phyloP scores from a whole-genome alignment of 139 green algal genomes.

The Zygnema cylindricum region DNA sequence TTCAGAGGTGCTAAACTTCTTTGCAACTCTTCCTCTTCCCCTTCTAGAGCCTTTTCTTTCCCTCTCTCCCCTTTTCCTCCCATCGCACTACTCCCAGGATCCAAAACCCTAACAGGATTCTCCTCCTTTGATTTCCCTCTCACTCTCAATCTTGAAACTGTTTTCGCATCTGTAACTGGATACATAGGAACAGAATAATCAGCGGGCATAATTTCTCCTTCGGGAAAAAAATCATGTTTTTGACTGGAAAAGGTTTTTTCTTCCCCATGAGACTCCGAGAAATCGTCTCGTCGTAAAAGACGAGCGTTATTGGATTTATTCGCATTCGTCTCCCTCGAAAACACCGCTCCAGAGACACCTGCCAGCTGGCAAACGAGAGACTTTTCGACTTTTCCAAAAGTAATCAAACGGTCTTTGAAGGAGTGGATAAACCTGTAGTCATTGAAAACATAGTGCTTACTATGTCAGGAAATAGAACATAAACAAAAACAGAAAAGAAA shows the following conservation, averaged over 20 bases:
- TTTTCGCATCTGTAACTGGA: neutral
- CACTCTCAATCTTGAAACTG: neutral
- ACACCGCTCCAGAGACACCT: neutral
- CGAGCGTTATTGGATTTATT: neutral
- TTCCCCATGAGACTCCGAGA: neutral
- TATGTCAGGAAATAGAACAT: too few relatives aligned
- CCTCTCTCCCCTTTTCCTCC: neutral
- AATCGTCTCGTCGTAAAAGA: neutral
- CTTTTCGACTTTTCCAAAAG: slow-evolving; percentile 38
- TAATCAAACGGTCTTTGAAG: neutral
- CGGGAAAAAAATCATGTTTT: neutral
- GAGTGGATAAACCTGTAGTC: neutral
- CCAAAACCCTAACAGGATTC: neutral
- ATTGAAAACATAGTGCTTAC: too few relatives aligned
- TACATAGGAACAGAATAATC: neutral
- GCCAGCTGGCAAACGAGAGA: slow-evolving; percentile 31
- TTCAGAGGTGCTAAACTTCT: neutral
- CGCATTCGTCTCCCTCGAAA: neutral
- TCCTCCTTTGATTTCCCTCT: neutral
- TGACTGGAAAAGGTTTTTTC: neutral
- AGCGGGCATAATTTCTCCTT: neutral
- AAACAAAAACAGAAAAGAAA: too few relatives aligned
- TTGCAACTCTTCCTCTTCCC: neutral
- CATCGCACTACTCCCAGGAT: neutral
- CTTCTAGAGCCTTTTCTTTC: neutral